phyloP scores from a whole-genome alignment of 225 moss, liverwort and hornwort genomes.

The Polytrichum commune region DNA sequence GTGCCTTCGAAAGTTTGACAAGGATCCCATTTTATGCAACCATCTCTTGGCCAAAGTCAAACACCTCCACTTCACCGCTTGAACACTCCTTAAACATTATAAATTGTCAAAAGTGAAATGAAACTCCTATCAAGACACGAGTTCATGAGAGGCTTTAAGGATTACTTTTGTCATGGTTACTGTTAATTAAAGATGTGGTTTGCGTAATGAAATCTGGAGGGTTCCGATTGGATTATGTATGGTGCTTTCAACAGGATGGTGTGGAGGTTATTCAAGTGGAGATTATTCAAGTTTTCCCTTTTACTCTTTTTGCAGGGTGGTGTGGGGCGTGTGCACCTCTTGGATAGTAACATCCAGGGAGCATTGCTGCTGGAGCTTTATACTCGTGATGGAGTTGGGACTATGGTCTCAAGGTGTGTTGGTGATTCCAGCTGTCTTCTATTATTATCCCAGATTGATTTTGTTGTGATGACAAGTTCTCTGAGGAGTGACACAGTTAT shows the following conservation, averaged over 20 bases:
- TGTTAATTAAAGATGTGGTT: too few species aligned
- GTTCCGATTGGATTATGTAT: background rate
- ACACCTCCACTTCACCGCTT: too few species aligned
- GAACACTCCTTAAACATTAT: too few species aligned
- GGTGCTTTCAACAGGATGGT: background rate
- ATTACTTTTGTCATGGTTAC: too few species aligned
- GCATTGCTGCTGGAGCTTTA: constrained; percentile 88
- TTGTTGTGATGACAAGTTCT: too few species aligned
- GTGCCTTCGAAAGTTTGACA: too few species aligned
- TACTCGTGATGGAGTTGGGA: constrained; percentile 91
- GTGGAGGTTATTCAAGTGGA: background rate
- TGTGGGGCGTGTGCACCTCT: constrained; percentile 82
- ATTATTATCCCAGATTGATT: too few species aligned
- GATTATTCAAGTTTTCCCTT: background rate
- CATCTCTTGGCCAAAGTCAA: too few species aligned
- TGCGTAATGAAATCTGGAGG: background rate
- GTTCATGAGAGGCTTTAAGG: too few species aligned
- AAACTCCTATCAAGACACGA: too few species aligned
- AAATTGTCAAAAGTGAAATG: too few species aligned
- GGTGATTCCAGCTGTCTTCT: background rate
- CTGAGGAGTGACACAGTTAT: background rate
- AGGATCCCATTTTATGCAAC: too few species aligned
- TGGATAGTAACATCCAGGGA: constrained; percentile 81
- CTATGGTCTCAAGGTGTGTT: constrained; percentile 55
- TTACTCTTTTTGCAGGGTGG: constrained; percentile 65